Evolutionary conservation across 2,329 filamentous ascomycete genomes (phyloP), one percentile per base, ranked within the genome.

Genomic region (Chlorencoelia australis): DNA sequence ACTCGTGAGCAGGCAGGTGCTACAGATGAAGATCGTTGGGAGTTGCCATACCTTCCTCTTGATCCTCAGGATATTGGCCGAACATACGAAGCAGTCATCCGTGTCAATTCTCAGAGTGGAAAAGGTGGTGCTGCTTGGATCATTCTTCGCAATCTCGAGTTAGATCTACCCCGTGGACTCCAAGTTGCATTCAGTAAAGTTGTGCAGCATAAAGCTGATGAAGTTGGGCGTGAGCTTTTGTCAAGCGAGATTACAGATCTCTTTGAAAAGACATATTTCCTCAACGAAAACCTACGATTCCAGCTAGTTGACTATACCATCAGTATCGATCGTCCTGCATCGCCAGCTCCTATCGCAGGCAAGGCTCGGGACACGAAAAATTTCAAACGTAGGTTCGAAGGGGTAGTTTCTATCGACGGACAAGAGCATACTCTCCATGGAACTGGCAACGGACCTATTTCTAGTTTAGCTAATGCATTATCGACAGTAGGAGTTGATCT

Each of bases 61-160:
- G 89, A 96, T 55, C 89, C 89, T 4, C 72, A 82, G 54, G 89
- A 96, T 55, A 94, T 96, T 46, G 89, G 89, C 33, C 79, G 89
- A 40, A 95, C 80, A n/a, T 96, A 96, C 72, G 88, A 96, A 63
- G 89, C 89, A 41, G 82, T 96, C 56, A 96, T 96, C 57, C 83
- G 89, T 42, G 89, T 96, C 72, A 98, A 96, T 68, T 94, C 85
- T 13, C 89, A 96, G 60, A 85, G 78, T 51, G 89, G 89, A 47
- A 96, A 98, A 66, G 89, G 89, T 43, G 91, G 91, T 51, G 80
- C 85, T 42, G 88, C 89, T 33, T 96, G 85, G 84, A 83, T 96
- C 56, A 88, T 96, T 57, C 79, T 88, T 57, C 80, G 82, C 50
- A 81, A 86, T 54, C 75, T 96, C 44, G 76, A 91, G 55, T 81